Evolutionary conservation across 805 yeast species (phyloP), one percentile per base, ranked within the genome.

Genomic region (Komagataella mondaviorum): DNA sequence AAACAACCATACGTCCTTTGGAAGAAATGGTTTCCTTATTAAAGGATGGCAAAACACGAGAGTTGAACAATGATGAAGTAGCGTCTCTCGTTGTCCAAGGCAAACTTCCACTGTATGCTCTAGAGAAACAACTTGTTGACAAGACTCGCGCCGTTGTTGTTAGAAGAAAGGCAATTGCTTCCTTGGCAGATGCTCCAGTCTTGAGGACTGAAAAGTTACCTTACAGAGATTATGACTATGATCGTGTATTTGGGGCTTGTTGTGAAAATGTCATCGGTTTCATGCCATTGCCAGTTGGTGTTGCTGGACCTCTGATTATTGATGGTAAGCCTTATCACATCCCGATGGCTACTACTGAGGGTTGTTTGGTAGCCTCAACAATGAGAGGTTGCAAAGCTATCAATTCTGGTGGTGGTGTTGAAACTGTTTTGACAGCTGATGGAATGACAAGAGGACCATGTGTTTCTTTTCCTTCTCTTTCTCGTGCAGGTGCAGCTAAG

Each of bases 401-500:
- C 57, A 93, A 93, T 65, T 82, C 91, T 6, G 99, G 99, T 54
- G 97, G 98, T 50, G 99, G 99, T 67, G 95, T 86, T 24, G 72
- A 78, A 49, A 88, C 99, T 30, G 96, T 91, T 23, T 75, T 93
- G 58, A 88, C 96, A 12, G 85, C 82, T 59, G 99, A 93, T 65
- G 97, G 98, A 67, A 93, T 93, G 99, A 90, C 99, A 16, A 85
- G 99, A 72, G 99, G 99, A 45, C 99, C 99, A 47, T 89, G 96
- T 77, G 96, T 93, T 50, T 72, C 85, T 36, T 93, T 93, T 75
- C 85, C 93, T 47, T 69, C 85, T 6, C 77, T 93, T 63, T 65
- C 72, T 23, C 81, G 97, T 69, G 89, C 98, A 8, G 99, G 98
- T 62, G 88, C 88, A 23, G 93, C 96, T 60, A 93, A 93, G 67